Evolutionary conservation across 306 rosid species (phyloP).

Genomic region (Ammopiptanthus mongolicus): DNA sequence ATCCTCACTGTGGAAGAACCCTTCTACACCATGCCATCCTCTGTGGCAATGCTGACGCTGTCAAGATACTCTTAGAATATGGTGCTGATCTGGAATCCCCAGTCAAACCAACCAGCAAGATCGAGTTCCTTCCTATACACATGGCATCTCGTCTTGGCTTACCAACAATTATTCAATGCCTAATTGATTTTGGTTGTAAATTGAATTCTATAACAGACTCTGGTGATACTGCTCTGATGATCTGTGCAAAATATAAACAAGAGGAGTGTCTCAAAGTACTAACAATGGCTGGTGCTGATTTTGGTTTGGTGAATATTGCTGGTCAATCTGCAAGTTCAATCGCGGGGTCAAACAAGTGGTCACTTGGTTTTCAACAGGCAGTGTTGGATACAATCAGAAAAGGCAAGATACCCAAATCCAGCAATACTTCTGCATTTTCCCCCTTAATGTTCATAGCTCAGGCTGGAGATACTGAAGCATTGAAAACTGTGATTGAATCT

Average conservation of each 20-base stretch:
- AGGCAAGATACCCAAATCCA: conserved; percentile 55
- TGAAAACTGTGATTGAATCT: conserved; percentile 51
- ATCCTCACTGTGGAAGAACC: conserved; percentile 60
- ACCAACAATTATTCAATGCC: conserved; percentile 50
- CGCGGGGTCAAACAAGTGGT: conserved; percentile 62
- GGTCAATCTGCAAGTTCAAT: conserved; percentile 65
- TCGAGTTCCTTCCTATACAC: conserved; percentile 68
- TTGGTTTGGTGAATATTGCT: conserved; percentile 61
- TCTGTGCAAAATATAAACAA: conserved; percentile 61
- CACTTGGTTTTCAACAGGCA: conserved; percentile 58
- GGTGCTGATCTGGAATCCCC: conserved; percentile 58
- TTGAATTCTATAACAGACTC: conserved; percentile 57
- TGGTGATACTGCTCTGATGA: conserved; percentile 81
- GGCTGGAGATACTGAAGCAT: conserved; percentile 66
- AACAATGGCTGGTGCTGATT: conserved; percentile 71
- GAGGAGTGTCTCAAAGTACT: conserved; percentile 62
- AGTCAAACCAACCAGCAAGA: conserved; percentile 50
- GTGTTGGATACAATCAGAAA: conserved; percentile 42
- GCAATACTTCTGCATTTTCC: conserved; percentile 50
- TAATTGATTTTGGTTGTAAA: conserved; percentile 70
- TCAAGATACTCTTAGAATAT: conserved; percentile 47
- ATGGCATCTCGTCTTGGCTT: conserved; percentile 81
- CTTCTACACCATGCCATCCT: conserved; percentile 85
- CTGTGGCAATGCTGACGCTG: conserved; percentile 71
- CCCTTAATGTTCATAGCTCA: conserved; percentile 64